Conservation (phyloP, 768 basidiomycete species). For the Leccinum boreale region DNA sequence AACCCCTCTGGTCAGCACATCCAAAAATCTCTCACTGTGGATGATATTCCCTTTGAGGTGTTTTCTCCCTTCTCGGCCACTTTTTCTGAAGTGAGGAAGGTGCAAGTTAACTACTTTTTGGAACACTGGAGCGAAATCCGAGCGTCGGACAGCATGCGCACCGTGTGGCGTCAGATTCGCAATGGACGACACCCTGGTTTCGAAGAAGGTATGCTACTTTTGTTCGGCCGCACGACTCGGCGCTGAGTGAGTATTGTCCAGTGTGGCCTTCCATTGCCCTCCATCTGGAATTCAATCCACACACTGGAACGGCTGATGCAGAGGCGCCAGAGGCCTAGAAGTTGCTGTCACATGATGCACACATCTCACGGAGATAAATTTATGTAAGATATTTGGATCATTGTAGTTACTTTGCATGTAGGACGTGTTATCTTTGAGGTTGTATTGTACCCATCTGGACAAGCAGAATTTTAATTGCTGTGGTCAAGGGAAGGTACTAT, state of each 20-base stretch:
- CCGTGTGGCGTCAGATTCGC: constrained; percentile 83
- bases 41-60: constrained; percentile 82
- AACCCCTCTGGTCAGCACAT: constrained; percentile 53
- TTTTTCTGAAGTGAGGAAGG: constrained; percentile 79
- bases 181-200: constrained; percentile 83
- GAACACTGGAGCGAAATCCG: constrained; percentile 82
- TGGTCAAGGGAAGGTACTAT: not conserved
- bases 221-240: not conserved
- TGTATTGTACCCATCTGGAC: not conserved
- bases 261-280: constrained; percentile 69
- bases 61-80: constrained; percentile 83
- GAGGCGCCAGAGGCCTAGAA: constrained; percentile 16
- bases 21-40: constrained; percentile 65
- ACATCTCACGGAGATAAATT: constrained; percentile 4
- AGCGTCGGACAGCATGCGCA: constrained; percentile 76
- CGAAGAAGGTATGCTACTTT: constrained; percentile 61
- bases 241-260: constrained; percentile 23
- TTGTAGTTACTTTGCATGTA: constrained; percentile 7
- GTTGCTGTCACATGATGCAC: not conserved
- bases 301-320: constrained; percentile 23
- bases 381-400: constrained; percentile 8
- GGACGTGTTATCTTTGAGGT: not conserved
- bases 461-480: not conserved
- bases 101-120: constrained; percentile 77
- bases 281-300: constrained; percentile 58